Conservation (phyloP, 495 filamentous ascomycete genomes). For the Penicillium ochrochloron region DNA sequence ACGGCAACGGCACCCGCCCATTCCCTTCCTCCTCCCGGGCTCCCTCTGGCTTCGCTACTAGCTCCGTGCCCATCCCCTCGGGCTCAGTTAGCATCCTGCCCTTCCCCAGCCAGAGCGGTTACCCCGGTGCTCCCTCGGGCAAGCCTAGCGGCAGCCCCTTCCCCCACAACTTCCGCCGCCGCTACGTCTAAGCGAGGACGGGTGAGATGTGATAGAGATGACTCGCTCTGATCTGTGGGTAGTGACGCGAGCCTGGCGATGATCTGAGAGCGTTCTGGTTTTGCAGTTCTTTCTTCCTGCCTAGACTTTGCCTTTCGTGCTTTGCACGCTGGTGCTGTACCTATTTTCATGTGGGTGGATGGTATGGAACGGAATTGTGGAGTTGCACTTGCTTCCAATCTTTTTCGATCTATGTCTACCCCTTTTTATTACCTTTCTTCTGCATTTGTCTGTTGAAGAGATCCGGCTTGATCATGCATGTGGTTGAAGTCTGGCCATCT, state of each 20-base stretch:
- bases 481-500: background rate
- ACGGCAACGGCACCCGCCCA: conserved; percentile 39
- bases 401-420: conserved; percentile 5
- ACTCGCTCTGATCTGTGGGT: conserved; percentile 6
- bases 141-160: conserved; percentile 21
- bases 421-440: background rate
- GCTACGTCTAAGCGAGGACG: conserved; percentile 30
- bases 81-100: conserved; percentile 17
- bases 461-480: background rate
- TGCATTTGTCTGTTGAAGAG: background rate
- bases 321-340: conserved; percentile 38
- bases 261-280: conserved; percentile 23
- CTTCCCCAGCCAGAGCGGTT: conserved; percentile 29
- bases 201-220: conserved; percentile 18
- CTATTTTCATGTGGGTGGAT: conserved; percentile 18
- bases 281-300: conserved; percentile 15
- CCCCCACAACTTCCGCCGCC: conserved; percentile 38
- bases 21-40: conserved; percentile 17
- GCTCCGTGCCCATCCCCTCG: conserved; percentile 11
- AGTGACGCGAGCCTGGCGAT: conserved; percentile 22
- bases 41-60: conserved; percentile 45
- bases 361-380: background rate
- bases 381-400: background rate
- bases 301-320: conserved; percentile 19
- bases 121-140: conserved; percentile 15